Percentiles rank a stretch among this genome's conserved stretches.
Evolutionary conservation across 805 yeast species (phyloP).

Genomic region (Maudiozyma serrabonitensis): DNA sequence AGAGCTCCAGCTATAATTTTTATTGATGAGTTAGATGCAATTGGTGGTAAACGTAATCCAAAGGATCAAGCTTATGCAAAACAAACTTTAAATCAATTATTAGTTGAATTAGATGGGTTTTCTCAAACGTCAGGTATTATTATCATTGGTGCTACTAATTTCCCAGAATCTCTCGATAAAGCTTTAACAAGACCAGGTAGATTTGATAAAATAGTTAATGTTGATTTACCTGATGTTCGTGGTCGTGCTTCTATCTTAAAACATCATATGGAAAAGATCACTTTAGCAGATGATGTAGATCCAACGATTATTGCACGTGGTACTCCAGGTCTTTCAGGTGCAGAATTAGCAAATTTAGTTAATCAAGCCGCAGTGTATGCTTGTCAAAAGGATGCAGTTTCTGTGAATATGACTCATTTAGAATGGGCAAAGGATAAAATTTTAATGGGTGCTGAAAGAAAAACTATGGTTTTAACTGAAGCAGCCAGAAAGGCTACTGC

Average conservation of each 20-base stretch:
- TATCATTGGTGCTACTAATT: constrained; percentile 96
- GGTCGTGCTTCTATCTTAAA: constrained; percentile 89
- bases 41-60: constrained; percentile 96
- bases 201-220: constrained; percentile 91
- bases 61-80: constrained; percentile 97
- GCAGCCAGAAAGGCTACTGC: constrained; percentile 91
- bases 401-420: constrained; percentile 83
- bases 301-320: constrained; percentile 89
- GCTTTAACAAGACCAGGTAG: constrained; percentile 98
- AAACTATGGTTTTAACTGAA: constrained; percentile 95
- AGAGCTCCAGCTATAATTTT: constrained; percentile 95
- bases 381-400: constrained; percentile 80
- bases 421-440: constrained; percentile 99
- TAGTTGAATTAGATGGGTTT: constrained; percentile 93
- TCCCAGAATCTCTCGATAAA: constrained; percentile 93
- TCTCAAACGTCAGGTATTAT: constrained; percentile 89
- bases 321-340: constrained; percentile 98
- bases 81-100: constrained; percentile 90
- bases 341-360: constrained; percentile 88
- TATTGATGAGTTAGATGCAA: constrained; percentile 96
- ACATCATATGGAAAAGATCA: constrained; percentile 88
- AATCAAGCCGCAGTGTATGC: constrained; percentile 98
- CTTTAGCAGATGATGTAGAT: constrained; percentile 75
- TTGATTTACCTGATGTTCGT: constrained; percentile 94
- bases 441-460: constrained; percentile 94